Evolutionary conservation across 1,139 yeast genomes (phyloP).

Genomic region (Sporopachydermia cereana): DNA sequence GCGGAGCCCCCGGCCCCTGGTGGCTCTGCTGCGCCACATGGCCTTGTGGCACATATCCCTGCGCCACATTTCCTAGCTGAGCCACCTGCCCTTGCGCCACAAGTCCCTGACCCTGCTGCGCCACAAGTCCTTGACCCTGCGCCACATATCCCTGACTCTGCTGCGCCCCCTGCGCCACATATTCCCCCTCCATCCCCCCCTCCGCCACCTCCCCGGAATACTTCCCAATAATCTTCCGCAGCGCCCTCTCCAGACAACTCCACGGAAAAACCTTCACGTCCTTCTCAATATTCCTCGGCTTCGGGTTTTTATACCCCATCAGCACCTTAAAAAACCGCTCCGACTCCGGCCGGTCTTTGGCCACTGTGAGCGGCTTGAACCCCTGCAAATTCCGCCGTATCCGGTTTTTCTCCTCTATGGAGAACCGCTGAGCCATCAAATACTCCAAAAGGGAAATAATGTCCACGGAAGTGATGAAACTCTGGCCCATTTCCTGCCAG

Average conservation of each 20-base stretch:
- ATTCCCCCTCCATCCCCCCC: background rate
- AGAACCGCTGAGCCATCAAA: constrained; percentile 44
- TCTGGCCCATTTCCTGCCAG: constrained; percentile 41
- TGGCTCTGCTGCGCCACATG: background rate
- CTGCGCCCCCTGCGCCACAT: background rate
- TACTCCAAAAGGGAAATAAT: constrained; percentile 47
- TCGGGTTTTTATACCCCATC: constrained; percentile 55
- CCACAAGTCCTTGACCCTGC: background rate
- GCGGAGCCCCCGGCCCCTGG: background rate
- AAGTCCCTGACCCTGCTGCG: too few species aligned
- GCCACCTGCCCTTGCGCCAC: too few species aligned
- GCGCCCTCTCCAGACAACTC: constrained; percentile 42
- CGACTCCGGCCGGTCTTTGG: constrained; percentile 35
- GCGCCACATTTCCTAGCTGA: background rate
- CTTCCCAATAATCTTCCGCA: constrained; percentile 50
- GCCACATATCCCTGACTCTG: background rate
- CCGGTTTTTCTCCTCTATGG: constrained; percentile 60
- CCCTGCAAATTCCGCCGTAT: constrained; percentile 59
- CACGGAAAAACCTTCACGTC: constrained; percentile 61
- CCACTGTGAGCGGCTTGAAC: constrained; percentile 49
- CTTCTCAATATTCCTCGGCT: constrained; percentile 63
- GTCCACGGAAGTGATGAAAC: constrained; percentile 57
- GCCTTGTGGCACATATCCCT: background rate
- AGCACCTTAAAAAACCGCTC: constrained; percentile 42
- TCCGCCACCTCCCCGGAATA: constrained; percentile 26